Evolutionary conservation across 1,284 basidiomycete species (phyloP).

Genomic region (Ganoderma meredithae): DNA sequence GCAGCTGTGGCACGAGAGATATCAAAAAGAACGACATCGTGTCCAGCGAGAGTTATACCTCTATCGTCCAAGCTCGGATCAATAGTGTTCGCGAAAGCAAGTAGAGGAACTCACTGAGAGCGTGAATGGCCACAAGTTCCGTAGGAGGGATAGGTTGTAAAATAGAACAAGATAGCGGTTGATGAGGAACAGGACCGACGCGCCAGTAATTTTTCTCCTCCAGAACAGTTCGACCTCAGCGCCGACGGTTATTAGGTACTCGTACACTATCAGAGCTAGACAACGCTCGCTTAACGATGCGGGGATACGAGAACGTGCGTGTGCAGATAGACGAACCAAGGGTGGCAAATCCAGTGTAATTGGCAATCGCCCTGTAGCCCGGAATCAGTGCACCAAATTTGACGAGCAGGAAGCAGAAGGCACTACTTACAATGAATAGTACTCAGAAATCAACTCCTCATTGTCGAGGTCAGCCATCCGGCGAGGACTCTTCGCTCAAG

Average conservation of each 20-base stretch:
- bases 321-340: neutral
- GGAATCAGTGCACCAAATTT: neutral
- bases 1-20: no score
- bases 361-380: neutral
- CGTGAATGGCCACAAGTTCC: neutral
- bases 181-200: conserved; percentile 15
- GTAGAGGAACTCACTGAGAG: neutral
- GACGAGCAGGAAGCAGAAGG: neutral
- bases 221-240: conserved; percentile 19
- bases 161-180: conserved; percentile 14
- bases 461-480: neutral
- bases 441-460: neutral
- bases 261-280: conserved; percentile 12
- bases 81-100: neutral
- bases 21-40: no score
- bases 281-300: neutral
- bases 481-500: neutral
- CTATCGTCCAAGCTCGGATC: neutral
- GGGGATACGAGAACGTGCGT: neutral
- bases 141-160: conserved; percentile 5
- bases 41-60: neutral
- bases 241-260: conserved; percentile 17
- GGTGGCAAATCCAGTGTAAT: conserved; percentile 1
- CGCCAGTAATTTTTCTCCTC: conserved; percentile 16
- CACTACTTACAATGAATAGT: neutral